Evolutionary conservation across 1,139 yeast genomes (phyloP).

Genomic region (Pichia sp.): DNA sequence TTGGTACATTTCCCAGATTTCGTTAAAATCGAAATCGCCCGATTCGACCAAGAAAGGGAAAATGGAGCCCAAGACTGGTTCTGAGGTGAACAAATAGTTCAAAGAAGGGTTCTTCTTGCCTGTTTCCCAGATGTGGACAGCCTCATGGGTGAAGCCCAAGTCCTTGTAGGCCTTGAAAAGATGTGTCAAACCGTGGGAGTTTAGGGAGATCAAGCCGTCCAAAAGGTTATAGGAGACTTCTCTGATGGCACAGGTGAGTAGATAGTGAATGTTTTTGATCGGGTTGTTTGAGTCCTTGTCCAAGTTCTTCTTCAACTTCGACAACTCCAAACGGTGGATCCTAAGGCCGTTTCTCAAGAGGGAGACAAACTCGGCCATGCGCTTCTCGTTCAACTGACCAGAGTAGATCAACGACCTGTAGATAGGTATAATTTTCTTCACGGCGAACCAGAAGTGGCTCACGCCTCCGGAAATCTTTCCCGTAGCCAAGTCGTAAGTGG

Average conservation of each 20-base stretch:
- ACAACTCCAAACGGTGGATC: slow-evolving; percentile 45
- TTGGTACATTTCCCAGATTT: slow-evolving; percentile 45
- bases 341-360: slow-evolving; percentile 47
- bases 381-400: slow-evolving; percentile 39
- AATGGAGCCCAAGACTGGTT: slow-evolving; percentile 65
- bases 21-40: slow-evolving; percentile 59
- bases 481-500: slow-evolving; percentile 33
- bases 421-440: slow-evolving; percentile 42
- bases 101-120: slow-evolving; percentile 32
- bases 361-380: slow-evolving; percentile 44
- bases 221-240: slow-evolving; percentile 48
- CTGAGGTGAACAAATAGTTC: slow-evolving; percentile 34
- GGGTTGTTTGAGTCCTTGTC: slow-evolving; percentile 51
- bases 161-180: slow-evolving; percentile 56
- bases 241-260: slow-evolving; percentile 43
- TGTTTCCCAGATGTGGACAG: slow-evolving; percentile 49
- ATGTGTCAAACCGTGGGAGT: slow-evolving; percentile 53
- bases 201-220: slow-evolving; percentile 38
- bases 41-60: slow-evolving; percentile 64
- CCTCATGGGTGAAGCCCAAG: slow-evolving; percentile 47
- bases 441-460: slow-evolving; percentile 41
- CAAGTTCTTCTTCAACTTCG: slow-evolving; percentile 48
- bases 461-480: slow-evolving; percentile 31
- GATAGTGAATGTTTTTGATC: slow-evolving; percentile 44
- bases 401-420: slow-evolving; percentile 41